phyloP scores from a whole-genome alignment of 164 flowering plant genomes.

The Stephania cephalantha region DNA sequence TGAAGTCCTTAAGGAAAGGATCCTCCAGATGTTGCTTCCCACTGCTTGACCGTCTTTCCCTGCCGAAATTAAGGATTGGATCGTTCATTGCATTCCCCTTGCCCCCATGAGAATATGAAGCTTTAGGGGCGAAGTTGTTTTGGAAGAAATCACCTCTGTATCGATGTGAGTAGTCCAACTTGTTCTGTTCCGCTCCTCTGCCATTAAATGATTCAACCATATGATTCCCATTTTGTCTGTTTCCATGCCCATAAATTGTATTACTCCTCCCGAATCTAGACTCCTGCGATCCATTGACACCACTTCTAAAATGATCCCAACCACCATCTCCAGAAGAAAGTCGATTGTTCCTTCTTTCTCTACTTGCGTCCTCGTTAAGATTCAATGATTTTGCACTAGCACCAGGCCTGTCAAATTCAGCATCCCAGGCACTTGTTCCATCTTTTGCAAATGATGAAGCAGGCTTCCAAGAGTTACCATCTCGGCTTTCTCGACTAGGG shows the following conservation, averaged over 20 bases:
- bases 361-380: slow-evolving; percentile 29
- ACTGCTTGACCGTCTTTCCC: slow-evolving; percentile 50
- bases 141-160: slow-evolving; percentile 39
- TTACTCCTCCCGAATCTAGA: slow-evolving; percentile 40
- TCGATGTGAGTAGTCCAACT: slow-evolving; percentile 32
- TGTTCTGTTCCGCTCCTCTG: slow-evolving; percentile 36
- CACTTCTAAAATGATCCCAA: slow-evolving; percentile 27
- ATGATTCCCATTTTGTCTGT: slow-evolving; percentile 46
- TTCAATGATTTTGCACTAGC: slow-evolving; percentile 28
- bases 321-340: slow-evolving; percentile 27
- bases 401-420: slow-evolving; percentile 30
- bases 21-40: slow-evolving; percentile 59
- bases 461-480: slow-evolving; percentile 54
- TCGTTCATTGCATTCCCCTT: slow-evolving; percentile 42
- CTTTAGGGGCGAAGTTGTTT: slow-evolving; percentile 31
- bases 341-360: slow-evolving; percentile 37
- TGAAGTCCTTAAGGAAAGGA: slow-evolving; percentile 46
- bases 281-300: slow-evolving; percentile 20
- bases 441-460: slow-evolving; percentile 34
- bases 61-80: slow-evolving; percentile 47
- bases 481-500: slow-evolving; percentile 55
- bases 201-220: slow-evolving; percentile 28
- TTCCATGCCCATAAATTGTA: slow-evolving; percentile 35
- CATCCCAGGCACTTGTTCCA: slow-evolving; percentile 29
- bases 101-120: slow-evolving; percentile 40